A percentile compares a stretch with the other conserved stretches of the same genome.
Evolutionary conservation across 805 yeast genomes (phyloP).

Genomic region (Wickerhamiella brachini): DNA sequence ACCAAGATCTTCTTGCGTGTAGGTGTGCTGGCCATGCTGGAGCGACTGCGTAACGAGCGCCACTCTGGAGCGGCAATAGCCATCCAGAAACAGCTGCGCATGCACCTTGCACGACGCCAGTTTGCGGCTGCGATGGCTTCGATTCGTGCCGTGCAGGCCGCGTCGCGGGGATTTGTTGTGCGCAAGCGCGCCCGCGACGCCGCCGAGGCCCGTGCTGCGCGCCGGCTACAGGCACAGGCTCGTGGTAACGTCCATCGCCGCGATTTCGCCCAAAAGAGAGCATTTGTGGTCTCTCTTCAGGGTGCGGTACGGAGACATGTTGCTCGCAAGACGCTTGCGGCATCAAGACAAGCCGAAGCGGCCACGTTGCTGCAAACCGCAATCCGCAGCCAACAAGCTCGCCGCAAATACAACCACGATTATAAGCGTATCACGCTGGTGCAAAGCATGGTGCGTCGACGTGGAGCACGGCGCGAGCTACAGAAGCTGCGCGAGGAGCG

Average conservation of each 20-base stretch:
- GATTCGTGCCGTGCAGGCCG: conserved; percentile 42
- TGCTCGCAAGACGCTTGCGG: conserved; percentile 38
- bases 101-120: conserved; percentile 44
- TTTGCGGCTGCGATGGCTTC: conserved; percentile 43
- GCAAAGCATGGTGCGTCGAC: conserved; percentile 69
- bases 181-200: conserved; percentile 41
- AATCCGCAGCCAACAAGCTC: conserved; percentile 55
- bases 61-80: conserved; percentile 63
- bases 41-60: conserved; percentile 70
- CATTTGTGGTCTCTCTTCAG: conserved; percentile 46
- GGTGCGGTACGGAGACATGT: conserved; percentile 36
- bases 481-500: conserved; percentile 67
- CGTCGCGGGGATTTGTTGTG: conserved; percentile 47
- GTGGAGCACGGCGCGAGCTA: conserved; percentile 54
- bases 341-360: conserved; percentile 43
- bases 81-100: conserved; percentile 74
- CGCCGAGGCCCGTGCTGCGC: conserved; percentile 47
- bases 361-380: conserved; percentile 61
- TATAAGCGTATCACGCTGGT: conserved; percentile 48
- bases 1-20: conserved; percentile 93
- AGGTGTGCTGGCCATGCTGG: conserved; percentile 87
- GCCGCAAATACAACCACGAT: conserved; percentile 34
- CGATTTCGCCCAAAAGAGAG: conserved; percentile 36
- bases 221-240: conserved; percentile 52
- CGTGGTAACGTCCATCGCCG: conserved; percentile 32